Base-by-base conservation (phyloP, 257 asterid genomes). In the Solanum etuberosum region DNA sequence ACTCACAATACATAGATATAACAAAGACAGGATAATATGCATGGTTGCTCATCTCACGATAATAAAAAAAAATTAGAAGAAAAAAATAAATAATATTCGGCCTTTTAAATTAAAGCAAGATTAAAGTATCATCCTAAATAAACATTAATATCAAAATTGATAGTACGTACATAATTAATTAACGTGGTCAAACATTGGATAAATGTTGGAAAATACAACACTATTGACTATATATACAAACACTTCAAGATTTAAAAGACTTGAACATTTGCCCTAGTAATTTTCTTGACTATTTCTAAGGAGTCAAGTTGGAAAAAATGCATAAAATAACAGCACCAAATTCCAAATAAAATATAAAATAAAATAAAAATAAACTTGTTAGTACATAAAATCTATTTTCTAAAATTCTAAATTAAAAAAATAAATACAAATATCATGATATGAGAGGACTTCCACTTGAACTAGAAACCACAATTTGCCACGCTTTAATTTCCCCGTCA, bases 401-500 rank as follows among this genome's bases (percentile, higher is more conserved):
- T 38, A 14, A 72, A 13, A 35, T 77, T 76, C 54, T 23, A 74
- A 12, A 12, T 5, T 51, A 15, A 46, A 16, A 21, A 35, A 11
- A 15, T 4, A 9, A 16, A 83, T 13, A 61, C 59, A 83, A 83
- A 65, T 84, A 37, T 84, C 65, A 84, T 25, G 78, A 37, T 8
- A 32, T 7, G 4, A 83, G 14, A 51, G 70, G 31, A 61, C 57
- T 74, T 68, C 86, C 74, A 48, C 35, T 89, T 83, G 87, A 86
- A 73, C 67, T 80, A 16, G 91, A 86, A 54, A 90, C 86, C 85
- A 88, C 85, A 83, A 96, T 90, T 61, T 91, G 89, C 98, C 99
- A 95, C 80, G 92, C 93, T 88, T 91, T 95, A 73, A 96, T 89
- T 91, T 93, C 98, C 77, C 99, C 98, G 81, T 95, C 98, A 82